These are phyloP conservation scores for Cyclotella sp. DNA, from an alignment of 108 stramenopile genomes.

Conservation along the genomic window DNA sequence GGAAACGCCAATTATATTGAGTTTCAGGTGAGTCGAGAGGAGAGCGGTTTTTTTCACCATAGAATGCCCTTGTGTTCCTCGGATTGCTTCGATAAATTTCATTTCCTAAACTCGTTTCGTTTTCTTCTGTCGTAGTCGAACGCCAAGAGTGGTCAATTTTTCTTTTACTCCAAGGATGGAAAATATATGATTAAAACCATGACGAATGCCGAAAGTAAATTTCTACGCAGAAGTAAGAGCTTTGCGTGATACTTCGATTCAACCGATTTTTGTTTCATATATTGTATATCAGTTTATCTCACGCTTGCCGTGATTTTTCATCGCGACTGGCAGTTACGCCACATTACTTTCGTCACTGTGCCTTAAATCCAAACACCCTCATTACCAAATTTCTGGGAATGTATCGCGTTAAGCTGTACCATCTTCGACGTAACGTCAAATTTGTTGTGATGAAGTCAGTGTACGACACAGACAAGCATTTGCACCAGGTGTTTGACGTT, in stretches of 20 bases:
- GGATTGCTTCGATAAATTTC: not conserved
- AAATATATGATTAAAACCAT: slow-evolving; percentile 98
- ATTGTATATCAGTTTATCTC: not conserved
- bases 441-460: slow-evolving; percentile 96
- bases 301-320: not conserved
- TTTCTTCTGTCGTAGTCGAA: slow-evolving; percentile 62
- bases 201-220: slow-evolving; percentile 97
- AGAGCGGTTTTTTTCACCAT: not conserved
- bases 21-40: slow-evolving; percentile 69
- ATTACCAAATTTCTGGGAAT: slow-evolving; percentile 96
- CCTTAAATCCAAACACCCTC: slow-evolving; percentile 92
- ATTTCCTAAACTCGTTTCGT: not conserved
- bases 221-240: slow-evolving; percentile 71
- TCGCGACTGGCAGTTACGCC: slow-evolving; percentile 63
- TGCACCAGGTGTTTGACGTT: slow-evolving; percentile 92
- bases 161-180: slow-evolving; percentile 99
- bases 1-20: slow-evolving; percentile 98
- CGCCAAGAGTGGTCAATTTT: slow-evolving; percentile 98
- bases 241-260: not conserved
- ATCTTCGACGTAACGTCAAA: slow-evolving; percentile 90
- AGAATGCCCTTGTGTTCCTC: not conserved
- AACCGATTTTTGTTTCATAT: not conserved
- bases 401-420: slow-evolving; percentile 97
- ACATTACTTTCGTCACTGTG: slow-evolving; percentile 95
- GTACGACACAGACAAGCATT: slow-evolving; percentile 84